phyloP scores from a whole-genome alignment of 1,284 basidiomycete genomes.

The Acaromyces ingoldii region DNA sequence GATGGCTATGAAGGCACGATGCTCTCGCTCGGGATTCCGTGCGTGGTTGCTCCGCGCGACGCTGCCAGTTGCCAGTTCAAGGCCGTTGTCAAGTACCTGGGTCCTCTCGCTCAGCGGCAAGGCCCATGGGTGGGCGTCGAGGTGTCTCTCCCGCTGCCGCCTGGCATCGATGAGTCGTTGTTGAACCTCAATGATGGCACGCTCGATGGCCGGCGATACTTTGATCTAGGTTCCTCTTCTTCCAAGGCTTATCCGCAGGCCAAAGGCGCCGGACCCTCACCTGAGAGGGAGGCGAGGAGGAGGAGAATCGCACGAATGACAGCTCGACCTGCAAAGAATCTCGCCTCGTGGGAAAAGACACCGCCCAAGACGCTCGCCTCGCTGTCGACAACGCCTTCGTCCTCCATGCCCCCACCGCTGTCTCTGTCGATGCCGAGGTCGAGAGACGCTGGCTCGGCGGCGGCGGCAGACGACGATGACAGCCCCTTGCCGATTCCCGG shows the following conservation, averaged over 20 bases:
- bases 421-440: no score
- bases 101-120: constrained; percentile 15
- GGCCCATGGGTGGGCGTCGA: constrained; percentile 35
- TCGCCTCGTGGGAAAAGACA: no score
- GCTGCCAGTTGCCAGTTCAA: neutral
- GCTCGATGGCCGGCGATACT: constrained; percentile 72
- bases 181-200: constrained; percentile 70
- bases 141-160: constrained; percentile 15
- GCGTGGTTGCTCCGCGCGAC: neutral
- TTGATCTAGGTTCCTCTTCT: constrained; percentile 62
- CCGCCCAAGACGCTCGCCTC: neutral
- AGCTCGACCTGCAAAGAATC: neutral
- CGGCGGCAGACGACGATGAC: constrained; percentile 1
- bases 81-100: constrained; percentile 33
- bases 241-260: constrained; percentile 63
- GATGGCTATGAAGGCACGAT: no score
- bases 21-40: constrained; percentile 7
- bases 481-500: constrained; percentile 5
- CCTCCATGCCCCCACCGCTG: neutral
- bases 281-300: constrained; percentile 13
- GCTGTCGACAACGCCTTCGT: neutral
- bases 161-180: neutral
- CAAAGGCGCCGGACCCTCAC: constrained; percentile 23
- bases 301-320: constrained; percentile 11
- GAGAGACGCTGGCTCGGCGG: neutral